Evolutionary conservation across 768 basidiomycete species (phyloP).

Genomic region (Mycena vulgaris): DNA sequence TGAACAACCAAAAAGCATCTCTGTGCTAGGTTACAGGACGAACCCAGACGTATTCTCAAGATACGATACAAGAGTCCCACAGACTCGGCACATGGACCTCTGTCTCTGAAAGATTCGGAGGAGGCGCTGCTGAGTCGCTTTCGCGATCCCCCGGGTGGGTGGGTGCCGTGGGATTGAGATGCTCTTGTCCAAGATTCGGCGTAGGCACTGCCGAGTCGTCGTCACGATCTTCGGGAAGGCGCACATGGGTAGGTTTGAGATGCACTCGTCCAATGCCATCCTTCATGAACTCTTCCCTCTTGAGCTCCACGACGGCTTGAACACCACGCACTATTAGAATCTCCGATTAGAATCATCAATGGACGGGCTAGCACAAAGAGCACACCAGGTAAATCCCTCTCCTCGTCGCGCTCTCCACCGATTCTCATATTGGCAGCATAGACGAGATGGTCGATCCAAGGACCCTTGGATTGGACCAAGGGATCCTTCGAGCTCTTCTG

Average conservation of each 20-base stretch:
- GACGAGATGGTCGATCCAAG: constrained; percentile 8
- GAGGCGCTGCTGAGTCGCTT: too few relatives aligned
- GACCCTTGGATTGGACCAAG: not conserved
- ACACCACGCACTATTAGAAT: not conserved
- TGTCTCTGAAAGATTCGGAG: too few relatives aligned
- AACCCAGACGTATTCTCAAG: too few relatives aligned
- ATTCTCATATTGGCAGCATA: constrained; percentile 8
- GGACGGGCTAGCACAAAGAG: not conserved
- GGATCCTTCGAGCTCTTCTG: not conserved
- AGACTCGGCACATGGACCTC: too few relatives aligned
- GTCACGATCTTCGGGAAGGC: not conserved
- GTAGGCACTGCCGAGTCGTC: too few relatives aligned
- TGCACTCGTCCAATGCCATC: not conserved
- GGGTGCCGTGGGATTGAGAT: too few relatives aligned
- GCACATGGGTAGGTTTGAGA: not conserved
- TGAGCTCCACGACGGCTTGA: not conserved
- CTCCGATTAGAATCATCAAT: too few relatives aligned
- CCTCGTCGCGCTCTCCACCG: not conserved
- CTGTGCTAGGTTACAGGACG: too few relatives aligned
- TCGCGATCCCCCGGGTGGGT: too few relatives aligned
- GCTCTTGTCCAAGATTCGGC: too few relatives aligned
- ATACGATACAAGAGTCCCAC: too few relatives aligned
- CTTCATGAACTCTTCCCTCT: constrained; percentile 8
- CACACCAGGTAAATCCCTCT: constrained; percentile 3
- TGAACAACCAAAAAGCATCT: too few relatives aligned